These are phyloP conservation scores for Pseudopediastrum boryanum DNA, from an alignment of 139 green algal species.

Conservation along the genomic window DNA sequence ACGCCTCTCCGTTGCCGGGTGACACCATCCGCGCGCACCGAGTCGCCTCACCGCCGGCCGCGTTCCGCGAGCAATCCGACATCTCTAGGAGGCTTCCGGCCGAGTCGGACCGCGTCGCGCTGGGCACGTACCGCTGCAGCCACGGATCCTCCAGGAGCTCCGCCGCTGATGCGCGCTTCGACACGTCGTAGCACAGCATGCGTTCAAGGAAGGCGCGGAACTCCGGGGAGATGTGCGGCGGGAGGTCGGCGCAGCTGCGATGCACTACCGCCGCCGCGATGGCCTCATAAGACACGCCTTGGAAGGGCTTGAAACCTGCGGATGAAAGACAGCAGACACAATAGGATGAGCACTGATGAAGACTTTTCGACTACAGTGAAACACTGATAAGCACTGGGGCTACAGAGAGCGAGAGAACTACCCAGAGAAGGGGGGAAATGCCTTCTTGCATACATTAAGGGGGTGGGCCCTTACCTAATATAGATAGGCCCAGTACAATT, in stretches of 20 bases:
- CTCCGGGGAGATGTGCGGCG: constrained; percentile 1
- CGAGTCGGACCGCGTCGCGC: neutral
- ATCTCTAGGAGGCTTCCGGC: neutral
- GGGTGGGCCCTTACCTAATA: too few species aligned
- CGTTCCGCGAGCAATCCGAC: neutral
- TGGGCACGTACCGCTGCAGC: constrained; percentile 39
- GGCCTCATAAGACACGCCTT: constrained; percentile 28
- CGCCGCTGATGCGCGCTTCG: constrained; percentile 59
- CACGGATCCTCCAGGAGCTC: constrained; percentile 76
- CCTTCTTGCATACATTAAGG: too few species aligned
- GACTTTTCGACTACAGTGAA: too few species aligned
- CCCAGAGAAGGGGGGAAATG: too few species aligned
- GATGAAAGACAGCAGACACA: too few species aligned
- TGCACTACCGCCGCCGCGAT: constrained; percentile 28
- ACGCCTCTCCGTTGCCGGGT: neutral
- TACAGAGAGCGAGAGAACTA: too few species aligned
- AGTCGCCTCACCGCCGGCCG: neutral
- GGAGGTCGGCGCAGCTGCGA: constrained; percentile 6
- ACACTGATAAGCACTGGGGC: too few species aligned
- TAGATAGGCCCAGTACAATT: too few species aligned
- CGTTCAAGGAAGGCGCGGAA: constrained; percentile 55
- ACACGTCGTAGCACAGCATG: constrained; percentile 63
- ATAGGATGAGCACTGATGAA: too few species aligned
- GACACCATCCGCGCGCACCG: neutral
- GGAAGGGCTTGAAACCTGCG: constrained; percentile 35